Percentiles rank a stretch among this genome's conserved stretches.
phyloP scores from a whole-genome alignment of 1,139 yeast species.

The Spathaspora sp. region DNA sequence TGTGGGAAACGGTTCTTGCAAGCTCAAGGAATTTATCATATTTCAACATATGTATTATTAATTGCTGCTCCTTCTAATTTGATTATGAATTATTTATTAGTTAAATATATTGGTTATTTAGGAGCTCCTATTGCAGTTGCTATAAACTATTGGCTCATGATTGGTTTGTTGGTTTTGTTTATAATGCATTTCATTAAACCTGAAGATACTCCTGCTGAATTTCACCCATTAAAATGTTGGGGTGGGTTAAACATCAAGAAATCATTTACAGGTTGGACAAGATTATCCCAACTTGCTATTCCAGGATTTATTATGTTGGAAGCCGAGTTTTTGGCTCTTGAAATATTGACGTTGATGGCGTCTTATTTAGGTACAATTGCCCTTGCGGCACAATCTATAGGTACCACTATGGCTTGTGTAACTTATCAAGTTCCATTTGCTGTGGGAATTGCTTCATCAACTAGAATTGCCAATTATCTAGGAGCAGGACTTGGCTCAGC shows the following conservation, averaged over 20 bases:
- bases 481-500: conserved; percentile 53
- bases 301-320: conserved; percentile 61
- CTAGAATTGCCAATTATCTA: conserved; percentile 57
- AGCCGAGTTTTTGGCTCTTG: conserved; percentile 60
- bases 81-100: conserved; percentile 45
- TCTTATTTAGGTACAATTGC: conserved; percentile 54
- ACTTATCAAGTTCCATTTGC: conserved; percentile 59
- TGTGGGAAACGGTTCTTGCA: conserved; percentile 72
- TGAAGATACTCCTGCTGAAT: conserved; percentile 39
- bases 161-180: conserved; percentile 39
- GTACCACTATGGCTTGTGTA: conserved; percentile 55
- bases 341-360: conserved; percentile 54
- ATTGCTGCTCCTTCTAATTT: conserved; percentile 65
- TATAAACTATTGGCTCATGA: conserved; percentile 58
- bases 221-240: conserved; percentile 48
- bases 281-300: conserved; percentile 47
- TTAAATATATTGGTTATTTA: conserved; percentile 37
- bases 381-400: conserved; percentile 59
- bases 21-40: conserved; percentile 79
- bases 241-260: conserved; percentile 27
- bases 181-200: conserved; percentile 40
- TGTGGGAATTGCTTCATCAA: conserved; percentile 58
- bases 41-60: conserved; percentile 67
- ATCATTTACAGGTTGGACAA: conserved; percentile 48
- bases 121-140: conserved; percentile 64